Conservation (phyloP, 2,329 filamentous ascomycete species). For the Cladosporium sphaerospermum region DNA sequence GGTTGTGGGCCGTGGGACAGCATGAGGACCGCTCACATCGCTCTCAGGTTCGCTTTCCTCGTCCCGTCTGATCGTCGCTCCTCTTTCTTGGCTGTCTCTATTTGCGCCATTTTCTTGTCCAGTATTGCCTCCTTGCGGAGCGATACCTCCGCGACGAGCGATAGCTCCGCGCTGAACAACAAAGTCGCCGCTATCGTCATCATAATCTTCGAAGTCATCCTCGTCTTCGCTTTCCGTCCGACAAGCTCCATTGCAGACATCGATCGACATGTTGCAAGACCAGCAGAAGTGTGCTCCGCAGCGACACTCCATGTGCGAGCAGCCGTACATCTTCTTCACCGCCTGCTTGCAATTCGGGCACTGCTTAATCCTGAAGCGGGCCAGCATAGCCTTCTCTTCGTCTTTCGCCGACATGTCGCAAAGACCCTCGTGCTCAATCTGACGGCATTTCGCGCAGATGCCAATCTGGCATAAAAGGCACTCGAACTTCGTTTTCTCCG, state of each 20-base stretch:
- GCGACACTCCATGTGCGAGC: conserved; percentile 42
- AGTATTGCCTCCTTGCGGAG: too few species aligned
- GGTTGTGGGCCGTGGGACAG: too few species aligned
- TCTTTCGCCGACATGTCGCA: conserved; percentile 36
- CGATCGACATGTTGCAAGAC: conserved; percentile 33
- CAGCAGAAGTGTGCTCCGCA: conserved; percentile 49
- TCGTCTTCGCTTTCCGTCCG: conserved; percentile 14
- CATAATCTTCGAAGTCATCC: conserved; percentile 13
- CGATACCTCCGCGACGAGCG: too few species aligned
- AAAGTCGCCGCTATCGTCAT: conserved; percentile 17
- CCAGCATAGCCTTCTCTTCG: conserved; percentile 32
- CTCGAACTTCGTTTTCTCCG: conserved; percentile 23
- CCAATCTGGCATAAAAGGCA: conserved; percentile 40
- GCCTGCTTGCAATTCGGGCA: conserved; percentile 47
- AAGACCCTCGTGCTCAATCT: conserved; percentile 34
- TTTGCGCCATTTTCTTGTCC: too few species aligned
- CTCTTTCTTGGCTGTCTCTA: too few species aligned
- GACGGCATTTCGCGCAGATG: conserved; percentile 42
- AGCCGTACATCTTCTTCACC: conserved; percentile 44
- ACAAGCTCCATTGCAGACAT: conserved; percentile 25
- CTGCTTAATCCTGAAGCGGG: conserved; percentile 42
- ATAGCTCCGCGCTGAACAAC: too few species aligned
- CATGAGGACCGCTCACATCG: too few species aligned
- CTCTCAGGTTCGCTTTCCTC: too few species aligned
- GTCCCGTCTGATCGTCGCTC: too few species aligned